These are phyloP conservation scores for Paraphoma chrysanthemicola DNA, from an alignment of 2,329 filamentous ascomycete species.

Conservation along the genomic window DNA sequence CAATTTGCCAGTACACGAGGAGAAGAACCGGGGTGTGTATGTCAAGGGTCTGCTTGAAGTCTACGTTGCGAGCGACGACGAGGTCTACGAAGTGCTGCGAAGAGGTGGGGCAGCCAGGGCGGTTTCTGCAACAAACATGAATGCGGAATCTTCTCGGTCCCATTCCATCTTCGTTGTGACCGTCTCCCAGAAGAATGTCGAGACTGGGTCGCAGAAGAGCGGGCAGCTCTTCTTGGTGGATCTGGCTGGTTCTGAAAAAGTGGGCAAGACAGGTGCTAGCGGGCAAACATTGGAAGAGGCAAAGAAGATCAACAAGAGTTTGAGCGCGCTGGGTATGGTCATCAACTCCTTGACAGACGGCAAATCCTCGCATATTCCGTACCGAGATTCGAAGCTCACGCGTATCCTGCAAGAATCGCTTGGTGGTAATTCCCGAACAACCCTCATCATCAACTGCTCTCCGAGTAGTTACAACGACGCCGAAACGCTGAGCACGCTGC, in stretches of 20 bases:
- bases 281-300: conserved; percentile 97
- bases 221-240: conserved; percentile 97
- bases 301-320: conserved; percentile 99
- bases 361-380: conserved; percentile 95
- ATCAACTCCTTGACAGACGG: conserved; percentile 97
- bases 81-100: conserved; percentile 97
- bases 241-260: conserved; percentile 97
- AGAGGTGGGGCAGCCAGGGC: conserved; percentile 87
- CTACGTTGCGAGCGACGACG: conserved; percentile 92
- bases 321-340: conserved; percentile 98
- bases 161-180: conserved; percentile 99
- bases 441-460: conserved; percentile 98
- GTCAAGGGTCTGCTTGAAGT: conserved; percentile 95
- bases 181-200: conserved; percentile 95
- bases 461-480: conserved; percentile 97
- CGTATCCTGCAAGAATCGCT: conserved; percentile 96
- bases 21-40: conserved; percentile 94
- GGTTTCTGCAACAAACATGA: conserved; percentile 99
- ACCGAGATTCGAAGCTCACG: conserved; percentile 97
- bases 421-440: conserved; percentile 97
- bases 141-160: conserved; percentile 95
- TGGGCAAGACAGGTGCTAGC: conserved; percentile 96
- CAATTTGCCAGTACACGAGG: conserved; percentile 96
- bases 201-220: conserved; percentile 94
- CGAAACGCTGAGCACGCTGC: conserved; percentile 88